Conservation (phyloP, 345 rosid species). For the Populus simonii region DNA sequence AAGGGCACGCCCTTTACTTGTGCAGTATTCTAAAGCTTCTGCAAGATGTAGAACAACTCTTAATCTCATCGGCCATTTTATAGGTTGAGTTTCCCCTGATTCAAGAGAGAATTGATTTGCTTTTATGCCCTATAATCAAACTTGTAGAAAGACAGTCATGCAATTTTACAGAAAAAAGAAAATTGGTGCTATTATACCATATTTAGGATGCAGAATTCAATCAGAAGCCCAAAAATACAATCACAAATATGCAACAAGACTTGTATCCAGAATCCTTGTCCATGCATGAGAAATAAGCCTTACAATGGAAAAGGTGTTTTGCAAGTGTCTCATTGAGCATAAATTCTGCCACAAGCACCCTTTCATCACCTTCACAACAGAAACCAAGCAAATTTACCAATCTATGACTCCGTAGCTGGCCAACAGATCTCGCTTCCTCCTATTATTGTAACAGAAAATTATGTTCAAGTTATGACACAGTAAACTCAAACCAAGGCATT, state of each 20-base stretch:
- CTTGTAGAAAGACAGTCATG: not conserved
- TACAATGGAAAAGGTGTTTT: constrained; percentile 93
- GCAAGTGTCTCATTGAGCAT: constrained; percentile 94
- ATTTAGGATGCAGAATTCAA: not conserved
- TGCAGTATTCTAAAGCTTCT: constrained; percentile 89
- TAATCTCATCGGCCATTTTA: constrained; percentile 95
- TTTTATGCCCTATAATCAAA: not conserved
- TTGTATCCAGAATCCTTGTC: not conserved
- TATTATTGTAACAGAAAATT: constrained; percentile 19
- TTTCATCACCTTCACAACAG: constrained; percentile 83
- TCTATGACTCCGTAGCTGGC: constrained; percentile 67
- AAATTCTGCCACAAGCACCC: constrained; percentile 88
- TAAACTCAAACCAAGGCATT: not conserved
- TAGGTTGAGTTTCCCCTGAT: constrained; percentile 89
- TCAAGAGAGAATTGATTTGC: constrained; percentile 4
- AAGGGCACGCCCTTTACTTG: constrained; percentile 78
- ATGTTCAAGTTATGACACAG: not conserved
- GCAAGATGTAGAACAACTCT: constrained; percentile 93
- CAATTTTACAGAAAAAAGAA: not conserved
- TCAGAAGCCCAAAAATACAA: not conserved
- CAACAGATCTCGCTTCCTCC: constrained; percentile 95
- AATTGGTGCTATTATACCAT: not conserved
- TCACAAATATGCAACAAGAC: not conserved
- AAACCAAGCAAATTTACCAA: constrained; percentile 90
- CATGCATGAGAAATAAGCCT: constrained; percentile 15